Percentiles rank a stretch among this genome's conserved stretches.
These are phyloP conservation scores for Plenodomus tracheiphilus DNA, from an alignment of 2,329 filamentous ascomycete genomes.

Conservation along the genomic window DNA sequence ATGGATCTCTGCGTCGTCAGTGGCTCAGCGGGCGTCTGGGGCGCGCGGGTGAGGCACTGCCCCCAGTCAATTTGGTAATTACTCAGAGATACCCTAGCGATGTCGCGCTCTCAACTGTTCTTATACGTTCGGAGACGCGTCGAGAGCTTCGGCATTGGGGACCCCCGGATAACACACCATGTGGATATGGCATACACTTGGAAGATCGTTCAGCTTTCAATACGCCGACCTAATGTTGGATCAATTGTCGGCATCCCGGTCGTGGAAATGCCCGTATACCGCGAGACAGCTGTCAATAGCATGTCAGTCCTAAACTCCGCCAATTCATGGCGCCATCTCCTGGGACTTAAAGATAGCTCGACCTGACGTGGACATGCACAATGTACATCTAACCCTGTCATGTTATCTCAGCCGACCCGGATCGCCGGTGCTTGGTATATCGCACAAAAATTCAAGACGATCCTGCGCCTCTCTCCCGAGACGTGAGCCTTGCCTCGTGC, in stretches of 20 bases:
- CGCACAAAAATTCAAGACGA: constrained; percentile 8
- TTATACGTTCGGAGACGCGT: constrained; percentile 16
- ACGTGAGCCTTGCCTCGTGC: constrained; percentile 23
- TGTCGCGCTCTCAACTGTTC: constrained; percentile 5
- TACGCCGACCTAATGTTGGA: background rate
- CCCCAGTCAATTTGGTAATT: constrained; percentile 5
- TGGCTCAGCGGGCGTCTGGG: constrained; percentile 7
- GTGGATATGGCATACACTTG: constrained; percentile 6
- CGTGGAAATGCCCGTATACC: background rate
- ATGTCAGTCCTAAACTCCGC: background rate
- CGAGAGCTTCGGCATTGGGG: constrained; percentile 26
- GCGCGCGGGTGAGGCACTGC: constrained; percentile 10
- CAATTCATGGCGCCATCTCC: background rate
- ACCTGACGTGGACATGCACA: background rate
- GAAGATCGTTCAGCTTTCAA: constrained; percentile 18
- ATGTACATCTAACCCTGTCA: background rate
- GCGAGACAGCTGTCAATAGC: background rate
- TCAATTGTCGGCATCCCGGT: background rate
- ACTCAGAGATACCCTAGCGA: constrained; percentile 12
- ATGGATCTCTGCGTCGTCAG: constrained; percentile 14
- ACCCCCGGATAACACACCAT: constrained; percentile 13
- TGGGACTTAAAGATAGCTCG: background rate
- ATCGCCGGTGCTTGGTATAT: constrained; percentile 22
- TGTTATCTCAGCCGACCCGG: constrained; percentile 17
- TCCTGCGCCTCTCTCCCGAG: constrained; percentile 21